phyloP scores from a whole-genome alignment of 2,329 filamentous ascomycete species.

The Pezicula carpinea region DNA sequence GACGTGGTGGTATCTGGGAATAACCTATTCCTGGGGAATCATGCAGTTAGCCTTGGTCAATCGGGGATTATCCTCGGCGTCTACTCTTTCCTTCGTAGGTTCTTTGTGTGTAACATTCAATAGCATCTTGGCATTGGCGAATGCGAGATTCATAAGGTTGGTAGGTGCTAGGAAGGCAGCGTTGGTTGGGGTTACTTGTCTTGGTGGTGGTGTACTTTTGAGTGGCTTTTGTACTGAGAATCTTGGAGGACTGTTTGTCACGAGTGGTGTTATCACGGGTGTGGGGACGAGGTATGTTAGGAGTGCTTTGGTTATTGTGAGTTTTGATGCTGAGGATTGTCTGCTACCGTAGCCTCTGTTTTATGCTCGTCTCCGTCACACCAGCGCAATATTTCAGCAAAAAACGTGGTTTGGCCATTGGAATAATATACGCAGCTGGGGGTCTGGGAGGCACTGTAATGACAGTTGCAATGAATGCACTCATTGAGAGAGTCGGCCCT shows the following conservation, averaged over 20 bases:
- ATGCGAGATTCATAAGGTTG: too few species aligned
- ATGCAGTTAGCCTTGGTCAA: constrained; percentile 52
- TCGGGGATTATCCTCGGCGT: constrained; percentile 40
- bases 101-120: too few species aligned
- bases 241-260: constrained; percentile 43
- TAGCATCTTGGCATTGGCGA: too few species aligned
- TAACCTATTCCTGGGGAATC: constrained; percentile 55
- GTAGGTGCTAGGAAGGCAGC: too few species aligned
- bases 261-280: constrained; percentile 42
- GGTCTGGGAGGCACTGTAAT: constrained; percentile 52
- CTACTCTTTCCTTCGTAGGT: constrained; percentile 56
- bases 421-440: constrained; percentile 47
- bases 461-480: constrained; percentile 42
- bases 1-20: constrained; percentile 53
- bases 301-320: background rate
- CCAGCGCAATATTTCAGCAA: constrained; percentile 51
- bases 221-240: constrained; percentile 41
- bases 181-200: too few species aligned
- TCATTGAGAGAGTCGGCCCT: constrained; percentile 41
- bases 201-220: too few species aligned
- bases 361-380: constrained; percentile 42
- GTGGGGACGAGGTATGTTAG: constrained; percentile 35
- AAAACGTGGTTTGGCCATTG: constrained; percentile 51
- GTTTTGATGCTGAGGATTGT: background rate
- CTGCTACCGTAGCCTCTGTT: constrained; percentile 9